phyloP scores from a whole-genome alignment of 202 grass and related monocot genomes.

The Bolboschoenoplectus hybrid region DNA sequence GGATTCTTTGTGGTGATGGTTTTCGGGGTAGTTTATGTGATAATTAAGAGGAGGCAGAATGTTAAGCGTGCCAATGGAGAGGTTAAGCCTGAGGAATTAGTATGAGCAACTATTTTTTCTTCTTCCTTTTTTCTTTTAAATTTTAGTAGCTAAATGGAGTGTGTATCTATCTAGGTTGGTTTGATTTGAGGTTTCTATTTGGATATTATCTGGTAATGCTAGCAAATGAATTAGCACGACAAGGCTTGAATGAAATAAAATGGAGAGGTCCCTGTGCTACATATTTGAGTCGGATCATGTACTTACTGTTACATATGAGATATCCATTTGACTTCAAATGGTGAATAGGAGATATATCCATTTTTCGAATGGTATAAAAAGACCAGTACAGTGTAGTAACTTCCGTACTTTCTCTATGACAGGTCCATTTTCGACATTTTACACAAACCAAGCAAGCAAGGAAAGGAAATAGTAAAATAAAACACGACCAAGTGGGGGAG shows the following conservation, averaged over 20 bases:
- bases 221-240: slow-evolving; percentile 11
- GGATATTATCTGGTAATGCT: not conserved
- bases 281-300: not conserved
- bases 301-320: slow-evolving; percentile 27
- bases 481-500: not conserved
- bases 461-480: not conserved
- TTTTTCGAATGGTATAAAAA: not conserved
- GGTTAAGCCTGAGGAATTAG: slow-evolving; percentile 37
- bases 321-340: not conserved
- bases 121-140: not conserved
- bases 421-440: not conserved
- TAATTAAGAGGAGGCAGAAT: slow-evolving; percentile 52
- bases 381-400: not conserved
- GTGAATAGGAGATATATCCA: not conserved
- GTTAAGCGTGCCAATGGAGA: slow-evolving; percentile 46
- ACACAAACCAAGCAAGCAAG: not conserved
- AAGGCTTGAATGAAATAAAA: slow-evolving; percentile 12
- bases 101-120: not conserved
- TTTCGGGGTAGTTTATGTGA: slow-evolving; percentile 50
- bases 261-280: not conserved
- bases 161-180: slow-evolving; percentile 18
- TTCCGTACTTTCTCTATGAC: not conserved
- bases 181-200: slow-evolving; percentile 17
- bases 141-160: slow-evolving; percentile 9
- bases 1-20: slow-evolving; percentile 39